Conservation (phyloP, 192 early-diverging fungal genomes). For the Linnemannia zychae region DNA sequence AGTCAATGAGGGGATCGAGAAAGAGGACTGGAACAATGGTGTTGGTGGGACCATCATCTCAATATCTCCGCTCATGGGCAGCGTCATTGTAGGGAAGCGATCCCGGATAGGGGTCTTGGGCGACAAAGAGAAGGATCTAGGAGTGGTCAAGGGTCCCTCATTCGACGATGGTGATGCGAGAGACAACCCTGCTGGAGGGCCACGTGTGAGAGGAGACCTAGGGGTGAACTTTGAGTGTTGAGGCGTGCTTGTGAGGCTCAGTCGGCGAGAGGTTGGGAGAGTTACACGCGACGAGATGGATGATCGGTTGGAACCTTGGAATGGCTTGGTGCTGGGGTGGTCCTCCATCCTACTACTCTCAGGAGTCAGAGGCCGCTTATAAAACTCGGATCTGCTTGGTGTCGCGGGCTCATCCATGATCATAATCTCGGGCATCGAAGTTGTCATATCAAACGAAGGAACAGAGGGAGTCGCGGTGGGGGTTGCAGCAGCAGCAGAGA, state of each 20-base stretch:
- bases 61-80: background rate
- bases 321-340: conserved; percentile 43
- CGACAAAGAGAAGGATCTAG: conserved; percentile 5
- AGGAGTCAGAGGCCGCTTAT: conserved; percentile 34
- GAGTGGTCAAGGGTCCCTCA: background rate
- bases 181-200: background rate
- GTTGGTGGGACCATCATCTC: conserved; percentile 34
- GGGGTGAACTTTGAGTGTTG: background rate
- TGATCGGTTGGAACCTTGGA: conserved; percentile 24
- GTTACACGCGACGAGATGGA: background rate
- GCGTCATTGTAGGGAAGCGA: conserved; percentile 10
- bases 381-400: conserved; percentile 27
- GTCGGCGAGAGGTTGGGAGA: background rate
- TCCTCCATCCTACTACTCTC: conserved; percentile 13
- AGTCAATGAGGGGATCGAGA: conserved; percentile 31
- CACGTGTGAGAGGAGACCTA: background rate
- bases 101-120: conserved; percentile 45
- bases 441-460: background rate
- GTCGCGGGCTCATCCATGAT: conserved; percentile 22
- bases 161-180: background rate
- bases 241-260: background rate
- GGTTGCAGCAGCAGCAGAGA: conserved; percentile 12
- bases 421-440: background rate
- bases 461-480: background rate
- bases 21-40: conserved; percentile 30